Conservation (phyloP, 106 monocot species). For the Dendrobium chrysotoxum region DNA sequence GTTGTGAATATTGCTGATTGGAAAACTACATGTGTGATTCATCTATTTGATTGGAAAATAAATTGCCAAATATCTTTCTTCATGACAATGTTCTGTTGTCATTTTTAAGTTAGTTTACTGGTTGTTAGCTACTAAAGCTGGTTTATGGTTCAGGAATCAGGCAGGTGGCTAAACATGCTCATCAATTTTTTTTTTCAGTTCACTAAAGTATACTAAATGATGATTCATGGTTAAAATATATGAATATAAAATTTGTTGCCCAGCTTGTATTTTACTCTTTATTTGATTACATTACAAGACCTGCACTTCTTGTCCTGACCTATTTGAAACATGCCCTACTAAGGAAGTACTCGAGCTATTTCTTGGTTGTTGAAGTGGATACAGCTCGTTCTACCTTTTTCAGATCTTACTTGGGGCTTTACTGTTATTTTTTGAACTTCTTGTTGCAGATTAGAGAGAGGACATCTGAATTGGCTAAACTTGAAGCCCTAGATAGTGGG, state of each 20-base stretch:
- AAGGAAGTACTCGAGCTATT: neutral
- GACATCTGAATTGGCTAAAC: constrained; percentile 68
- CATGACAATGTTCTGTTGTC: neutral
- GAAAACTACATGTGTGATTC: neutral
- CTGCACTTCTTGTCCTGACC: neutral
- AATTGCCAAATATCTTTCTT: neutral
- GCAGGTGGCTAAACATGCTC: neutral
- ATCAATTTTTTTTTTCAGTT: neutral
- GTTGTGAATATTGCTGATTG: neutral
- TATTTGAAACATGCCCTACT: neutral
- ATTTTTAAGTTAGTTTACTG: neutral
- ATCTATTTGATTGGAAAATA: neutral
- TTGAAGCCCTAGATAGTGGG: constrained; percentile 88
- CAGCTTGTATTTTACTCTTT: neutral
- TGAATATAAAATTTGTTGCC: neutral
- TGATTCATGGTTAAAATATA: neutral
- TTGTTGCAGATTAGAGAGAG: constrained; percentile 71
- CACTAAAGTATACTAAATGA: neutral
- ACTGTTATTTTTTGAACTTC: neutral
- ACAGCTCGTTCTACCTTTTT: neutral
- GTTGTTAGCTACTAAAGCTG: neutral
- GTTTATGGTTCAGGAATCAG: neutral
- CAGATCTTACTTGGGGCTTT: neutral
- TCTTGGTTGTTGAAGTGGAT: neutral
- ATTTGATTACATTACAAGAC: neutral